Evolutionary conservation across 129 eudicot genomes (phyloP), one percentile per base, ranked within the genome.

Genomic region (Chrysanthemum lavandulifolium): DNA sequence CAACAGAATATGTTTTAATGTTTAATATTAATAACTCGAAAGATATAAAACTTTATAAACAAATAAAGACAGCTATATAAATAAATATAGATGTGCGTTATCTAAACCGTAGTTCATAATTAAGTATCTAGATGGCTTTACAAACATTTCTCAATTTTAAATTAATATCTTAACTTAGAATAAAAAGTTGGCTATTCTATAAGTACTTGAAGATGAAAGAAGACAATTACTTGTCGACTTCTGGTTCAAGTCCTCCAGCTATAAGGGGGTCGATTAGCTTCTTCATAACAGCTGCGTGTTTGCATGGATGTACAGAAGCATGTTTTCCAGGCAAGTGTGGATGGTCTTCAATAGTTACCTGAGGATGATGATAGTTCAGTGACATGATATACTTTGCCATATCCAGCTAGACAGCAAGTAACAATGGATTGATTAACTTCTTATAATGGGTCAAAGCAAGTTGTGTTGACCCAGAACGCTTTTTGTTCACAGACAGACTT

Each of bases 261-360:
- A 90, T 86, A 18, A 90, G 79, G 69, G 93, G 93, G 79, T 94
- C 98, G 71, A 94, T 94, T 57, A 94, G 84, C 90, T 94, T 94
- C 85, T 94, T 94, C 98, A 94, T 94, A 47, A 94, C 98, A 80
- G 92, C 98, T 55, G 96, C 98, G 74, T 94, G 98, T 49, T 88
- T 88, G 81, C 98, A 94, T 47, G 98, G 98, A 74, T 94, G 98
- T 18, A 94, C 92, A 59, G 98, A 94, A 29, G 98, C 98, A 83
- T 94, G 98, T 80, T 94, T 90, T 56, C 98, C 97, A 27, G 96
- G 85, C 74, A 94, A 83, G 79, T 90, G 98, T 2, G 98, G 98
- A 79, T 94, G 98, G 71, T 94, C 97, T 83, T 94, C 98, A 52
- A 94, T 90, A 67, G 98, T 94, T 61, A 94, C 97, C 98, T 94